Evolutionary conservation across 306 rosid species (phyloP).

Genomic region (Gastrolobium villosum): DNA sequence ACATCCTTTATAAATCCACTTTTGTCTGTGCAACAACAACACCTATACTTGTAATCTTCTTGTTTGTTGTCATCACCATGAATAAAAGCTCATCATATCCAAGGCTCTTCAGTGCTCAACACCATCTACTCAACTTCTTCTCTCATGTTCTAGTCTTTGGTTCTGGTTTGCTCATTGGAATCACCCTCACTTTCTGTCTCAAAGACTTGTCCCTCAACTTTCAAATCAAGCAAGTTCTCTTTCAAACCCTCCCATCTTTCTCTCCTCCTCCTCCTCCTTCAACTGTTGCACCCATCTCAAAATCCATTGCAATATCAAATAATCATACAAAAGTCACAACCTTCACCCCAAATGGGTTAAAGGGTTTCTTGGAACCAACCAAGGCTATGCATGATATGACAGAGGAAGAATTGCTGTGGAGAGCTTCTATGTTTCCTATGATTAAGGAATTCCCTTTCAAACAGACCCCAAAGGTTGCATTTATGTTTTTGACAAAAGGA

Average conservation of each 20-base stretch:
- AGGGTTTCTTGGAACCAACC: slow-evolving; percentile 27
- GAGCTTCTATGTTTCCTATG: background rate
- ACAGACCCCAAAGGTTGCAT: background rate
- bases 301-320: background rate
- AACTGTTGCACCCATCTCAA: background rate
- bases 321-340: background rate
- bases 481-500: background rate
- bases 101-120: background rate
- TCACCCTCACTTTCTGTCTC: slow-evolving; percentile 54
- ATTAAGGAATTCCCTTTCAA: background rate
- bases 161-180: slow-evolving; percentile 63
- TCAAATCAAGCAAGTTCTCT: slow-evolving; percentile 23
- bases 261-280: background rate
- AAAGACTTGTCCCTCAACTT: slow-evolving; percentile 42
- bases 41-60: too few relatives aligned
- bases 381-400: background rate
- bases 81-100: background rate
- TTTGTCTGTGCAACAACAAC: too few relatives aligned
- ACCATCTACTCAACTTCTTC: slow-evolving; percentile 47
- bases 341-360: background rate
- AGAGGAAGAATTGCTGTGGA: background rate
- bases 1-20: too few relatives aligned
- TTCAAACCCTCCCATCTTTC: background rate
- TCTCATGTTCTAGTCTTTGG: slow-evolving; percentile 55
- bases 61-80: too few relatives aligned